Conservation (phyloP, 345 rosid genomes). For the Citrus inodora region DNA sequence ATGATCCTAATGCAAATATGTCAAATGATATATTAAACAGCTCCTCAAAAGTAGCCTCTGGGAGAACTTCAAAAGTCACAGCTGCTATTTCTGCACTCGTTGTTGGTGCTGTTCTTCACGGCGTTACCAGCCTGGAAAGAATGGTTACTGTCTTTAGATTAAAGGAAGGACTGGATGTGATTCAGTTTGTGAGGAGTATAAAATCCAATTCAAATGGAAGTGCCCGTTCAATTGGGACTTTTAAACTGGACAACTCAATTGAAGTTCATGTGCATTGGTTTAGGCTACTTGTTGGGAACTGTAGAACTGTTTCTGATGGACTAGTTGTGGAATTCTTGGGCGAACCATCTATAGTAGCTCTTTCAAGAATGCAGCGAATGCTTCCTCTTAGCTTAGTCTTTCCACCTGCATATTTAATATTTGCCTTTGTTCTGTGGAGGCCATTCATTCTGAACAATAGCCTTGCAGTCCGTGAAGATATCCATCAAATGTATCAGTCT, state of each 20-base stretch:
- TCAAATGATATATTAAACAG: conserved; percentile 44
- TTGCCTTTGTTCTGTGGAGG: conserved; percentile 82
- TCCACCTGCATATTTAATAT: conserved; percentile 86
- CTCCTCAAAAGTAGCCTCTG: conserved; percentile 40
- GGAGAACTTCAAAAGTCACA: conserved; percentile 56
- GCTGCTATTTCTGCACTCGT: conserved; percentile 89
- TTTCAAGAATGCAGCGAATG: conserved; percentile 91
- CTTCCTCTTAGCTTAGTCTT: conserved; percentile 84
- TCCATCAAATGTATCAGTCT: conserved; percentile 72
- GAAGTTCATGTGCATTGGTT: conserved; percentile 92
- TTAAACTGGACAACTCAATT: conserved; percentile 61
- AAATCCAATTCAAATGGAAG: conserved; percentile 83
- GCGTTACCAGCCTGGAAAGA: conserved; percentile 94
- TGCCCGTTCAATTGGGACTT: conserved; percentile 54
- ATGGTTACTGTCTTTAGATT: conserved; percentile 77
- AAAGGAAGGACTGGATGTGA: conserved; percentile 81
- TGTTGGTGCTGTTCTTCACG: conserved; percentile 78
- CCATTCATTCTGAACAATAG: conserved; percentile 52
- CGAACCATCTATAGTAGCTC: conserved; percentile 78
- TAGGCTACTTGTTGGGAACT: conserved; percentile 84
- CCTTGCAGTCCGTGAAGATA: conserved; percentile 69
- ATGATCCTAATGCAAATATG: conserved; percentile 48
- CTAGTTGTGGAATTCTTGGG: conserved; percentile 85
- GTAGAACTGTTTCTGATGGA: conserved; percentile 86
- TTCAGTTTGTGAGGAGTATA: conserved; percentile 68